These are phyloP conservation scores for Aechmea fasciata DNA, from an alignment of 176 grass and related monocot genomes.

Conservation along the genomic window DNA sequence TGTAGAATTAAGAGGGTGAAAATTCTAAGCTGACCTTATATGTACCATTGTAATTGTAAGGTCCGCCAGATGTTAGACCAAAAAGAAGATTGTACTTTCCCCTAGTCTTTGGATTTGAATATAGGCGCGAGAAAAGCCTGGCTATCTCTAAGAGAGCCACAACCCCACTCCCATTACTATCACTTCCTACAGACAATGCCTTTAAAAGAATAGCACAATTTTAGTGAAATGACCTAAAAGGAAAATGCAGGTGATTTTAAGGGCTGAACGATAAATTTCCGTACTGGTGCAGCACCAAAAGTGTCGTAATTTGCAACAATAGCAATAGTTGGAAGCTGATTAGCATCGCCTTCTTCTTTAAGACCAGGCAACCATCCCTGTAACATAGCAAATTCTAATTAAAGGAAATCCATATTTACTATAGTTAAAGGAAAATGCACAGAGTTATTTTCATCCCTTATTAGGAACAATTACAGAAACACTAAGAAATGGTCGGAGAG, in stretches of 20 bases:
- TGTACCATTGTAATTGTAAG: slow-evolving; percentile 98
- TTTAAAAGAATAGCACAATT: slow-evolving; percentile 25
- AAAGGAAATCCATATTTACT: neutral
- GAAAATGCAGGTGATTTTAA: slow-evolving; percentile 9
- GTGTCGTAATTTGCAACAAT: slow-evolving; percentile 98
- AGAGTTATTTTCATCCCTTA: neutral
- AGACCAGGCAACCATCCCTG: slow-evolving; percentile 92
- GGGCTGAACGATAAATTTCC: slow-evolving; percentile 13
- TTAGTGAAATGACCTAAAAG: slow-evolving; percentile 19
- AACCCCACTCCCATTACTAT: slow-evolving; percentile 94
- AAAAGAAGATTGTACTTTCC: slow-evolving; percentile 96
- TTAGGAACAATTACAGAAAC: too few species aligned
- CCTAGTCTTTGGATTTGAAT: slow-evolving; percentile 90
- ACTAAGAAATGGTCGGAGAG: too few species aligned
- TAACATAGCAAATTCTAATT: slow-evolving; percentile 9
- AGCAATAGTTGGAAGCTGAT: slow-evolving; percentile 94
- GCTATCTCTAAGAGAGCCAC: slow-evolving; percentile 90
- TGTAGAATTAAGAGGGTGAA: neutral
- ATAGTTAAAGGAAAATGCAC: neutral
- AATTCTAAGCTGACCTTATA: slow-evolving; percentile 40
- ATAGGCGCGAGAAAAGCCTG: slow-evolving; percentile 72
- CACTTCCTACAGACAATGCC: slow-evolving; percentile 80
- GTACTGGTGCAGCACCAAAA: slow-evolving; percentile 92
- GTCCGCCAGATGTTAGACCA: slow-evolving; percentile 92
- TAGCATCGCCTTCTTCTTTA: slow-evolving; percentile 72